Evolutionary conservation across 441 rosid species (phyloP).

Genomic region (Populus hybrid): DNA sequence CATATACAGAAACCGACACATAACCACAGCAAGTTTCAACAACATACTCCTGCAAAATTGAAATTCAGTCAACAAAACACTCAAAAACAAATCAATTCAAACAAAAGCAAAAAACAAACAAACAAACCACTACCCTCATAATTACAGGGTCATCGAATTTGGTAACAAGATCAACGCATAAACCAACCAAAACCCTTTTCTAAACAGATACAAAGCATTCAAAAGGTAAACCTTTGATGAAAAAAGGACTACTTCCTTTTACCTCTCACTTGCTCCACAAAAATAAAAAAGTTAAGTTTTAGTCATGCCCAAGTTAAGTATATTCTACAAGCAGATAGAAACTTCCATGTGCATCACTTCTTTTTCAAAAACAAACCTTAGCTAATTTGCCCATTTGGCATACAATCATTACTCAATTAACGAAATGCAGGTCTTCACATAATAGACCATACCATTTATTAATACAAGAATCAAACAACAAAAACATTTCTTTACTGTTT

Average conservation of each 20-base stretch:
- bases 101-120: background rate
- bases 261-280: background rate
- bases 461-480: background rate
- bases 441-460: background rate
- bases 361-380: background rate
- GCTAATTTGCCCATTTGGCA: slow-evolving; percentile 3
- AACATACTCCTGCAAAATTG: slow-evolving; percentile 54
- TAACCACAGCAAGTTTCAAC: slow-evolving; percentile 66
- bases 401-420: background rate
- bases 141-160: background rate
- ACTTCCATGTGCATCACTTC: slow-evolving; percentile 1
- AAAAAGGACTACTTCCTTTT: background rate
- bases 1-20: slow-evolving; percentile 76
- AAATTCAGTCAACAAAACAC: background rate
- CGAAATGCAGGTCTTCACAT: background rate
- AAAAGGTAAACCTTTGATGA: background rate
- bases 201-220: background rate
- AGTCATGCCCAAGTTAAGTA: slow-evolving; percentile 11
- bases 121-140: background rate
- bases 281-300: background rate
- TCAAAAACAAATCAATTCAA: background rate
- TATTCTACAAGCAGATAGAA: slow-evolving; percentile 5
- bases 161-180: background rate
- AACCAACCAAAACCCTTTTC: background rate
- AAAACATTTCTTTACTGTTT: background rate